A percentile compares a stretch with the other conserved stretches of the same genome.
phyloP scores from a whole-genome alignment of 2,329 filamentous ascomycete species.

The Elsinoe fawcettii region DNA sequence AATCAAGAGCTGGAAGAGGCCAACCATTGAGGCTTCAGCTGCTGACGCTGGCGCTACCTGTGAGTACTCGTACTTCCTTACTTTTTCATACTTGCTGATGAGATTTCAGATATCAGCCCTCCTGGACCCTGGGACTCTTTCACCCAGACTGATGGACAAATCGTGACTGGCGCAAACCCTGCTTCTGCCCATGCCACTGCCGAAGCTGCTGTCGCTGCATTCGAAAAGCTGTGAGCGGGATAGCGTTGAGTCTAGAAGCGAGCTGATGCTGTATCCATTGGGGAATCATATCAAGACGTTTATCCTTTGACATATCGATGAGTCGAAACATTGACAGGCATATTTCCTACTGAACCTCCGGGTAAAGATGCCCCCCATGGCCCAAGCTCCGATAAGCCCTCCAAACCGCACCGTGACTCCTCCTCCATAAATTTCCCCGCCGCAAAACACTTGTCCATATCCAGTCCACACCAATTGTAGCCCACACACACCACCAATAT shows the following conservation, averaged over 20 bases:
- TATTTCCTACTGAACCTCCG: background rate
- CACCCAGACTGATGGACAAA: slow-evolving; percentile 28
- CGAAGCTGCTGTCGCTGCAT: slow-evolving; percentile 26
- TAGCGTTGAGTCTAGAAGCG: background rate
- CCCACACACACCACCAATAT: slow-evolving; percentile 18
- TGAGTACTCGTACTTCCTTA: slow-evolving; percentile 19
- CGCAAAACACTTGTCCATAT: background rate
- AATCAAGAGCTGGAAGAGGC: slow-evolving; percentile 29
- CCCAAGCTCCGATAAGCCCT: slow-evolving; percentile 14
- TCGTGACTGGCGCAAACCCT: slow-evolving; percentile 33
- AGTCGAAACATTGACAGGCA: background rate
- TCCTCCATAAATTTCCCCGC: background rate
- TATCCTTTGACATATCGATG: background rate
- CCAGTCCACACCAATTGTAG: background rate
- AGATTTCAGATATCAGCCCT: slow-evolving; percentile 20
- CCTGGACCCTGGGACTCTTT: slow-evolving; percentile 28
- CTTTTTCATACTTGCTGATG: background rate
- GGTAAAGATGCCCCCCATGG: background rate
- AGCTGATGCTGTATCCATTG: background rate
- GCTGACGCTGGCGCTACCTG: slow-evolving; percentile 26
- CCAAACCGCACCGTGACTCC: slow-evolving; percentile 3
- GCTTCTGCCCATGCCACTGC: slow-evolving; percentile 30
- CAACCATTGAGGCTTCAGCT: slow-evolving; percentile 18
- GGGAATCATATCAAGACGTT: background rate
- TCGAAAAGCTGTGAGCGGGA: slow-evolving; percentile 17